These are phyloP conservation scores for Pleurotus salmoneostramineus DNA, from an alignment of 768 basidiomycete species.

Conservation along the genomic window DNA sequence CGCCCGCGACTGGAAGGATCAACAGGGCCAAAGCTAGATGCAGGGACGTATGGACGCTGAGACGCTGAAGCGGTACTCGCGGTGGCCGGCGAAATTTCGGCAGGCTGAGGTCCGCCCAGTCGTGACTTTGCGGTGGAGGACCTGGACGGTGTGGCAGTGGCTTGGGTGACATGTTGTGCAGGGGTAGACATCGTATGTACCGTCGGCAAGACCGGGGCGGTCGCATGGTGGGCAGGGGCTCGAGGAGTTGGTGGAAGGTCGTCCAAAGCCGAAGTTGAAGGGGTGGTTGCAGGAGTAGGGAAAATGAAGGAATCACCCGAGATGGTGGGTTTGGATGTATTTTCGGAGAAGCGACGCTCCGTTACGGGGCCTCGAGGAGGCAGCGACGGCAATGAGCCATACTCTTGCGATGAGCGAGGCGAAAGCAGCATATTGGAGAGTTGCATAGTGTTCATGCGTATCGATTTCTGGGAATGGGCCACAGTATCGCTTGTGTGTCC, in stretches of 20 bases:
- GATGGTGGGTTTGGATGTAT: neutral
- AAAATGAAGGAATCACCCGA: conserved; percentile 8
- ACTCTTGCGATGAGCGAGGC: conserved; percentile 12
- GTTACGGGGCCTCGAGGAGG: neutral
- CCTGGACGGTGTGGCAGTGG: neutral
- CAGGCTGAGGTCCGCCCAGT: neutral
- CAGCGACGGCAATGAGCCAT: conserved; percentile 11
- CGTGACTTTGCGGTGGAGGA: neutral
- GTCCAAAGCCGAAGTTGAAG: neutral
- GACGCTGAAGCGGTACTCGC: neutral
- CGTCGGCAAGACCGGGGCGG: neutral
- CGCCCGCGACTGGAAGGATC: neutral
- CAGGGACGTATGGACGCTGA: neutral
- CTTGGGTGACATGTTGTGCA: neutral
- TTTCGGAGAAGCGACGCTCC: neutral
- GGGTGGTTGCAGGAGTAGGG: neutral
- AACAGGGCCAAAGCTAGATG: neutral
- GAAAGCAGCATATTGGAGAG: conserved; percentile 52
- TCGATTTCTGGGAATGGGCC: conserved; percentile 58
- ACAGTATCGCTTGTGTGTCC: neutral
- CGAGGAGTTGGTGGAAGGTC: neutral
- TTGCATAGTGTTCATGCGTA: conserved; percentile 63
- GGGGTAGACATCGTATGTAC: neutral
- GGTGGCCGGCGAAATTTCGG: neutral
- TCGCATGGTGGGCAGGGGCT: neutral